Percentiles rank a stretch among this genome's conserved stretches.
Evolutionary conservation across 2,329 filamentous ascomycete genomes (phyloP).

Genomic region (Aureobasidium mangrovei): DNA sequence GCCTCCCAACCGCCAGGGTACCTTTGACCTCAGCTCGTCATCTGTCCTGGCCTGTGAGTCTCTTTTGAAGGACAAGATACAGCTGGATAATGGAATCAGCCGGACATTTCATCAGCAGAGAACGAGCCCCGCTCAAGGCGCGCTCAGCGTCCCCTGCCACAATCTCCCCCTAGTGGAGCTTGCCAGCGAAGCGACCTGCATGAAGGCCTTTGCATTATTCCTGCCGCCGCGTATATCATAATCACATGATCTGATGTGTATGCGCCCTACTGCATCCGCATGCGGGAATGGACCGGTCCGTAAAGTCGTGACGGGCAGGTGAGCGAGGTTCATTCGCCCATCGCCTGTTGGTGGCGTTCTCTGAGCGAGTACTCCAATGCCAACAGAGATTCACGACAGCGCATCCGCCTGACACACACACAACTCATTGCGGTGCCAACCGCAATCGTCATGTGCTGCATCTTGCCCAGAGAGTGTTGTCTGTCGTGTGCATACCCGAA

Average conservation of each 20-base stretch:
- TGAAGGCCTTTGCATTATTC: background rate
- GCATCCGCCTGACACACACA: constrained; percentile 12
- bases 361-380: background rate
- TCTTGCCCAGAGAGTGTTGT: background rate
- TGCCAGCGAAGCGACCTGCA: constrained; percentile 14
- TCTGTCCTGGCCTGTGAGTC: background rate
- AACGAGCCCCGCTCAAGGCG: background rate
- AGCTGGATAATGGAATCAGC: constrained; percentile 3
- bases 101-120: background rate
- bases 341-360: constrained; percentile 6
- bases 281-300: constrained; percentile 7
- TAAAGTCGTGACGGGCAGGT: background rate
- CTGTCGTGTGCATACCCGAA: constrained; percentile 3
- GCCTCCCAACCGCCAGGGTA: too few relatives aligned
- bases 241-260: constrained; percentile 10
- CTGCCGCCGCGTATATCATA: constrained; percentile 1
- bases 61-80: background rate
- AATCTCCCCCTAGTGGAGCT: background rate
- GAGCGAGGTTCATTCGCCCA: background rate
- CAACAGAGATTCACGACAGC: constrained; percentile 9
- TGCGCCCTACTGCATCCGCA: background rate
- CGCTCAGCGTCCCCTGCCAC: constrained; percentile 3
- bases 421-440: background rate
- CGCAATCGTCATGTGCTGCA: constrained; percentile 12
- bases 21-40: too few relatives aligned